Base-by-base conservation (phyloP, 768 basidiomycete genomes). In the Tricholoma saponaceum region DNA sequence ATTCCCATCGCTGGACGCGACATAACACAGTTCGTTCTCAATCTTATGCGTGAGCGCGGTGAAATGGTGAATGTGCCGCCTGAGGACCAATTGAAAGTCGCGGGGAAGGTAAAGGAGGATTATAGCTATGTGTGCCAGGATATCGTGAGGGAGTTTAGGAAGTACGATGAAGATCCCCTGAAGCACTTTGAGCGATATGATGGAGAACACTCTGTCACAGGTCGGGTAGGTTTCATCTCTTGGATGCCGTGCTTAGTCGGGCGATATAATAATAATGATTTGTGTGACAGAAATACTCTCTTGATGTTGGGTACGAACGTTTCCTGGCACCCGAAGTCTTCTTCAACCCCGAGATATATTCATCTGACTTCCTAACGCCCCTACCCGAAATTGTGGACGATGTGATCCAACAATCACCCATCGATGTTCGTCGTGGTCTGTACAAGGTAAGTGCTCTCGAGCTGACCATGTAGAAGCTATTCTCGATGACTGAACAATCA, bases 241-340 rank as follows among this genome's bases (percentile, higher is more conserved):
- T 28, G 20, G 16, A 33, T 26, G 5, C 43, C 8, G 22, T 30
- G 46, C n/a, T 39, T 18, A 18, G 46, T 28, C 16, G 47, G 37
- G n/a, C 22, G 32, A 26, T 54, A 26, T 43, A 18, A 6, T 30
- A 18, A 49, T 30, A 7, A n/a, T n/a, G n/a, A 30, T 9, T 25
- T 8, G 18, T 39, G 6, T 30, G 22, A 56, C 68, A 95, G 95
- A 92, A 94, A 90, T 98, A 99, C 76, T 72, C 81, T 18, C 77
- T 98, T 50, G 96, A 99, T 66, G 86, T 99, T 57, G 97, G 97
- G 18, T 98, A 98, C 73, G 97, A 98, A 72, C 93, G 97, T 23
- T 99, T 99, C 83, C 86, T 98, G 53, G 97, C 96, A 5, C 95
- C 97, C 5, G 97, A 98, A 72, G 97, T 98, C 66, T 98, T 98